These are phyloP conservation scores for Pistacia atlantica DNA, from an alignment of 345 rosid species.

Conservation along the genomic window DNA sequence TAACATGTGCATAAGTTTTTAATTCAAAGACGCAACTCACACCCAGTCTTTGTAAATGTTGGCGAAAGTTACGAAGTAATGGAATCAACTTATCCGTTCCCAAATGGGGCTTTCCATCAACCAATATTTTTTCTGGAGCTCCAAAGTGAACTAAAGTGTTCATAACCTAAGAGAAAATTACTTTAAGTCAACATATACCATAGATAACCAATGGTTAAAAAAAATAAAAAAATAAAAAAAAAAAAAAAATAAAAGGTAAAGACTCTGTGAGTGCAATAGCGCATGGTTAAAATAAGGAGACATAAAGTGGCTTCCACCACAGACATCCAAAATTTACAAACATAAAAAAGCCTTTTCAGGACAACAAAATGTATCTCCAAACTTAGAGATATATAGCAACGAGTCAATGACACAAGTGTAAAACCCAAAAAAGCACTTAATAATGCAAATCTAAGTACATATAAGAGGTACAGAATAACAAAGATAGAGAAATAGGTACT, in stretches of 20 bases:
- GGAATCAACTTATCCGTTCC: constrained; percentile 94
- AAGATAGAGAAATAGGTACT: constrained; percentile 30
- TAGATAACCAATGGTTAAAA: not conserved
- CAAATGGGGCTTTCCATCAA: constrained; percentile 96
- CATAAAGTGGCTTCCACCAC: not conserved
- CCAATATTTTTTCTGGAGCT: constrained; percentile 74
- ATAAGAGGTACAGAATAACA: not conserved
- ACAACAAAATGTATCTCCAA: constrained; percentile 5
- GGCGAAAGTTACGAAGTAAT: constrained; percentile 75
- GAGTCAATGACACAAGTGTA: not conserved
- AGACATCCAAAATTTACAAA: not conserved
- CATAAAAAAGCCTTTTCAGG: constrained; percentile 7
- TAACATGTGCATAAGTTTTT: constrained; percentile 1
- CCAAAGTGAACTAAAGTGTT: constrained; percentile 92
- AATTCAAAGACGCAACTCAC: constrained; percentile 49
- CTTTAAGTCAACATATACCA: constrained; percentile 1
- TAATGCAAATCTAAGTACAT: not conserved
- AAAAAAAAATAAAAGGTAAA: no score
- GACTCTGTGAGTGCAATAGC: not conserved
- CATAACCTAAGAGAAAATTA: constrained; percentile 59
- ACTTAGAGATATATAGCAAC: not conserved
- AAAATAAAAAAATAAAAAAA: no score
- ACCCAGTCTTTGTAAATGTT: constrained; percentile 70
- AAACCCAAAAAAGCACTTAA: not conserved
- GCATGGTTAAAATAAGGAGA: not conserved